phyloP scores from a whole-genome alignment of 495 filamentous ascomycete genomes.

The Ramalina intermedia region DNA sequence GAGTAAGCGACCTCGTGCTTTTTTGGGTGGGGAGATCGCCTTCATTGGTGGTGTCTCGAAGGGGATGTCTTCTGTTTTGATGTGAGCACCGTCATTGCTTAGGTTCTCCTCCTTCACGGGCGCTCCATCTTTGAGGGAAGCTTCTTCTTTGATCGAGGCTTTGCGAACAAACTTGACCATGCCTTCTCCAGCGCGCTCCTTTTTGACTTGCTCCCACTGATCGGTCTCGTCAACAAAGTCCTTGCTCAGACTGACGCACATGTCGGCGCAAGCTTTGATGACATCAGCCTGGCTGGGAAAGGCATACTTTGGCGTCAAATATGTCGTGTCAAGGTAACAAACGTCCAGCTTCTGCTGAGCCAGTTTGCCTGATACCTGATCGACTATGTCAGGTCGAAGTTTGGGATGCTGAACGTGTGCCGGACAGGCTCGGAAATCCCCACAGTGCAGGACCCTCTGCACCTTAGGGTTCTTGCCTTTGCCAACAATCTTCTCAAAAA shows the following conservation, averaged over 20 bases:
- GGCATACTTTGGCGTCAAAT: conserved; percentile 87
- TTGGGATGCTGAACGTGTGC: conserved; percentile 77
- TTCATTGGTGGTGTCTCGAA: background rate
- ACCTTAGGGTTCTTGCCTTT: conserved; percentile 40
- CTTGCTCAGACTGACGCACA: conserved; percentile 59
- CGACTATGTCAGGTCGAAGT: conserved; percentile 56
- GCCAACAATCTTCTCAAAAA: conserved; percentile 69
- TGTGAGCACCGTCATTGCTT: conserved; percentile 6
- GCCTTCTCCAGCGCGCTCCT: conserved; percentile 31
- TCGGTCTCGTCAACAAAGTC: conserved; percentile 37
- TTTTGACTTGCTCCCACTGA: conserved; percentile 35
- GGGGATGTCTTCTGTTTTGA: conserved; percentile 1
- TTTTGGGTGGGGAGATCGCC: background rate
- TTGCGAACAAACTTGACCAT: conserved; percentile 51
- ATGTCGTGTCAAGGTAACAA: conserved; percentile 96
- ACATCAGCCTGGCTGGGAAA: conserved; percentile 85
- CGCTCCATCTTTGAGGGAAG: conserved; percentile 16
- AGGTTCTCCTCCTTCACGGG: conserved; percentile 15
- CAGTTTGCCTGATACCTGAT: conserved; percentile 49
- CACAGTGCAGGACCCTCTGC: conserved; percentile 82
- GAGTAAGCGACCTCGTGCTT: conserved; percentile 51
- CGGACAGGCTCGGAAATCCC: conserved; percentile 83
- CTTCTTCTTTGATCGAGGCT: conserved; percentile 21
- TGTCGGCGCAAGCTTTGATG: conserved; percentile 72
- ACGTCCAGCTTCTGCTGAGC: conserved; percentile 79